Percentiles rank a stretch among this genome's conserved stretches.
These are phyloP conservation scores for Monilinia polystroma DNA, from an alignment of 2,329 filamentous ascomycete species.

Conservation along the genomic window DNA sequence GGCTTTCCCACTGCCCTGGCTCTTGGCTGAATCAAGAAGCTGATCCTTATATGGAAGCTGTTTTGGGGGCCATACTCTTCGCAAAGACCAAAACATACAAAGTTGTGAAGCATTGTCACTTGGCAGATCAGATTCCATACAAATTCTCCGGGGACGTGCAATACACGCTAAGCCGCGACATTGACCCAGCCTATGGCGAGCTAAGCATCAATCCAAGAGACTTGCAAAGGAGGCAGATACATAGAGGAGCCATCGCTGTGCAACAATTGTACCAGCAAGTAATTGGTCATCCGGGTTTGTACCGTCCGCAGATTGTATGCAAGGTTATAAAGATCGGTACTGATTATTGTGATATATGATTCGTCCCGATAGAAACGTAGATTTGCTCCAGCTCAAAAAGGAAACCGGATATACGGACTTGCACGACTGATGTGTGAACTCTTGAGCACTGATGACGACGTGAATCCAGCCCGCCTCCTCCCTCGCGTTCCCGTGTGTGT, in stretches of 20 bases:
- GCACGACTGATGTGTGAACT: neutral
- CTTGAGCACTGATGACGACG: neutral
- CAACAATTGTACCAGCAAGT: neutral
- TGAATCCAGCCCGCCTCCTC: neutral
- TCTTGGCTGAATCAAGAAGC: neutral
- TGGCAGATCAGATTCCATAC: neutral
- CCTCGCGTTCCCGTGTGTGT: neutral
- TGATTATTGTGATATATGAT: neutral
- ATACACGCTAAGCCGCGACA: neutral
- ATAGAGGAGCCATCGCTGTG: neutral
- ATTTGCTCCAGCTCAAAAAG: neutral
- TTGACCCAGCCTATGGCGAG: neutral
- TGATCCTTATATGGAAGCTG: neutral
- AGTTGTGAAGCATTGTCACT: conserved; percentile 5
- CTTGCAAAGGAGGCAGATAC: neutral
- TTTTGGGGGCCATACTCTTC: neutral
- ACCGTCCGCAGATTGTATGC: conserved; percentile 12
- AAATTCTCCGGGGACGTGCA: neutral
- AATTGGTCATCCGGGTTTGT: neutral
- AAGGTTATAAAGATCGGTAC: conserved; percentile 4
- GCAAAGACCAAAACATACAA: too few species aligned
- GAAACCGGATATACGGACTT: neutral
- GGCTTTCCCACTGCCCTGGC: conserved; percentile 11
- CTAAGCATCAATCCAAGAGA: neutral
- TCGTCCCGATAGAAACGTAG: conserved; percentile 6